A percentile compares a stretch with the other conserved stretches of the same genome.
phyloP scores from a whole-genome alignment of 208 protist genomes.

The Leishmania amazonensis region DNA sequence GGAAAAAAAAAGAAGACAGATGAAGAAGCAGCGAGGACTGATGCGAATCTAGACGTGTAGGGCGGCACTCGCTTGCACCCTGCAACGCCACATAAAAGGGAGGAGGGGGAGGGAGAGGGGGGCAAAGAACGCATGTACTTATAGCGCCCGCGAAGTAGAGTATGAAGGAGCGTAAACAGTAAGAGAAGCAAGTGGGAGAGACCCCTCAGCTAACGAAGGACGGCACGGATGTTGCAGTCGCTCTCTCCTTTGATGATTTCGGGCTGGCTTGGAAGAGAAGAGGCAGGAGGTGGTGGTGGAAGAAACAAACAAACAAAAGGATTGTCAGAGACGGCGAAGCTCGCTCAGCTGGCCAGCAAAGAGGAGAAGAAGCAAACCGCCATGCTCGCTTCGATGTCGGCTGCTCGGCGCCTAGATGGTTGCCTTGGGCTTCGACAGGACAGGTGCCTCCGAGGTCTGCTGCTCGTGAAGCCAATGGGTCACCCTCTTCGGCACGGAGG shows the following conservation, averaged over 20 bases:
- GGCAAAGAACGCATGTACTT: neutral
- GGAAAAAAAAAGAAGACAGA: neutral
- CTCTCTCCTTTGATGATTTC: neutral
- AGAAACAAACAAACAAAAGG: constrained; percentile 11
- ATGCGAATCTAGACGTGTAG: neutral
- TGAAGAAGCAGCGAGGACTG: neutral
- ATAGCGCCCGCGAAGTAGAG: neutral
- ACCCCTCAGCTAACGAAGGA: no score
- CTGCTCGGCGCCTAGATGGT: neutral
- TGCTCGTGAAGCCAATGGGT: constrained; percentile 25
- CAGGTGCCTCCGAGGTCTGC: neutral
- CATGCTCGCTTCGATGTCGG: neutral
- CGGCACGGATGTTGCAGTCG: neutral
- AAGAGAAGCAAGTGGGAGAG: neutral
- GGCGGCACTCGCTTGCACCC: neutral
- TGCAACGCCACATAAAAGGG: neutral
- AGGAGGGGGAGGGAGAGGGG: neutral
- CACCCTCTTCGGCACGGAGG: constrained; percentile 17
- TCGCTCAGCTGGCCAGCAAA: neutral
- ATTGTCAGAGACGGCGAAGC: neutral
- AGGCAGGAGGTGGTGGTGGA: neutral
- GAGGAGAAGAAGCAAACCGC: neutral
- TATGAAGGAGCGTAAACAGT: no score
- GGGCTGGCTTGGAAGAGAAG: neutral
- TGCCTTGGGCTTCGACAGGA: constrained; percentile 8